Conservation (phyloP, 2,329 filamentous ascomycete genomes). For the Simplicillium aogashimaense region DNA sequence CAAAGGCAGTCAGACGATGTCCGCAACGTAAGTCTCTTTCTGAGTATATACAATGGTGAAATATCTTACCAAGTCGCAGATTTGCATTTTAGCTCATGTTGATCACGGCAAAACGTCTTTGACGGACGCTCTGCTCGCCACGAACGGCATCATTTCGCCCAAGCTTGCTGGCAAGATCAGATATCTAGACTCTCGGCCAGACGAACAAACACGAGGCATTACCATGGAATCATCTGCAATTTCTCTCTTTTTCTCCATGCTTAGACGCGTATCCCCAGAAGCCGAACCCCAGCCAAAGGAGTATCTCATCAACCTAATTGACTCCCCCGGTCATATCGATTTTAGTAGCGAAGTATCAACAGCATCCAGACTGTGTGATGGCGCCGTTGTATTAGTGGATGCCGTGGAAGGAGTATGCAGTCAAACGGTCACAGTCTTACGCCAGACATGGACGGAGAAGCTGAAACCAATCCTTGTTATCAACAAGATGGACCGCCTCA, state of each 20-base stretch:
- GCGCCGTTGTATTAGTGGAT: constrained; percentile 87
- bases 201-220: constrained; percentile 92
- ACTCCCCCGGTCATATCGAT: constrained; percentile 96
- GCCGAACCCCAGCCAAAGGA: constrained; percentile 66
- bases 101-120: constrained; percentile 98
- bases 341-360: constrained; percentile 98
- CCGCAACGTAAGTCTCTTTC: constrained; percentile 61
- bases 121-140: constrained; percentile 90
- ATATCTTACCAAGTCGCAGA: constrained; percentile 38
- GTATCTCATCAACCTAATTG: constrained; percentile 94
- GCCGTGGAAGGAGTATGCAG: constrained; percentile 97
- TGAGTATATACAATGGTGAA: constrained; percentile 6
- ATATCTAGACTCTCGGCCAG: constrained; percentile 90
- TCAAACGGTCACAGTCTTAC: constrained; percentile 92
- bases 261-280: constrained; percentile 62
- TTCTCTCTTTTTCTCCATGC: constrained; percentile 88
- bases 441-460: constrained; percentile 93
- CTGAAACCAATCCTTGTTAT: constrained; percentile 90
- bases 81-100: constrained; percentile 92
- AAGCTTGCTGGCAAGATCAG: constrained; percentile 97
- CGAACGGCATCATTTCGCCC: constrained; percentile 97
- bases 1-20: constrained; percentile 83
- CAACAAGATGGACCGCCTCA: constrained; percentile 94
- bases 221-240: constrained; percentile 99
- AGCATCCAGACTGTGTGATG: constrained; percentile 87